Evolutionary conservation across 2,329 filamentous ascomycete genomes (phyloP), one percentile per base, ranked within the genome.

Genomic region (Xylariales sp.): DNA sequence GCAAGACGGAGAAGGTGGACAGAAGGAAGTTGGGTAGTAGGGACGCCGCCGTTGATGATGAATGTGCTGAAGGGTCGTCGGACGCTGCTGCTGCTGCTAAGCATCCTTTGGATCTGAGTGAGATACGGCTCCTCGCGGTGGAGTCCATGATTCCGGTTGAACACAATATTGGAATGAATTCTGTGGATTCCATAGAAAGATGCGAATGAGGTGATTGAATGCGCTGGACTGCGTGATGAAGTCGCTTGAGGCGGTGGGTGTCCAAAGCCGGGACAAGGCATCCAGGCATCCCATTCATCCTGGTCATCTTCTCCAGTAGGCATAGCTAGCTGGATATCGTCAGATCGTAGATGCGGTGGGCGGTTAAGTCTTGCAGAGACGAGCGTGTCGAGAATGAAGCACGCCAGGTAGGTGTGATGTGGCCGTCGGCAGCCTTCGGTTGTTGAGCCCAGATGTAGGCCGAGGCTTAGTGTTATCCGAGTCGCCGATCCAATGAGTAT

Each of bases 251-350:
- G 35, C 11, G 40, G 38, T 12, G 34, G 36, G 16, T 46, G 45
- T 4, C 64, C 63, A 36, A 69, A 67, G 3, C 59, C 64, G 4
- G 56, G 51, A 45, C 69, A 68, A 19, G 80, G 75, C 14, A 70
- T 69, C 84, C 84, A 88, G 1, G 81, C 78, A 49, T 84, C 79
- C 84, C 84, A 88, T 62, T 88, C 83, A 53, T 88, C 84, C 15
- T 83, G 63, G 1, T 81, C 81, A 50, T 85, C 80, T 57, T 86
- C 81, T 3, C 84, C 63, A 3, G 63, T 59, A 8, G 71, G 71
- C 21, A 70, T 44, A 38, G 58, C 55, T 27, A 61, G 58, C n/a
- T 66, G 59, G 19, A 77, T 56, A 38, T 78, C 71, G 11, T 67
- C 64, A 8, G 61, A 55, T 42, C 62, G 63, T 5, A 82, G 65